Base-by-base conservation (phyloP, 495 filamentous ascomycete genomes). In the Tuber brumale region DNA sequence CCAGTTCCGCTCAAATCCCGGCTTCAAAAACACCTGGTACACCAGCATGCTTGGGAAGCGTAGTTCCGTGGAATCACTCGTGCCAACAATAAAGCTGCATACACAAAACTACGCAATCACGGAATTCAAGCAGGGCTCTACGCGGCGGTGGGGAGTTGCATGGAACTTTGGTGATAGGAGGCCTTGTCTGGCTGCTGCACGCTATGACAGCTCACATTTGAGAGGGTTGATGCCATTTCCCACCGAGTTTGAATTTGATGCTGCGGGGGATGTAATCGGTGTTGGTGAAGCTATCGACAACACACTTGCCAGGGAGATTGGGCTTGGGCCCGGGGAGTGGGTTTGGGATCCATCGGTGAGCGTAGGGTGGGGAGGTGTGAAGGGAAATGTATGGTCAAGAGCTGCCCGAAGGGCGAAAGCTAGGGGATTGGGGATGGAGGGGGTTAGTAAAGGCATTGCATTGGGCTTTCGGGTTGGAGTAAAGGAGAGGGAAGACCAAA, bases 11-110 rank as follows among this genome's bases (percentile, higher is more conserved):
- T 42, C 69, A 10, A 42, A 27, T 12, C n/a, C 10, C 3, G 35
- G 18, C 7, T 87, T 88, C 0, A 84, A 86, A 31, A 88, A 95
- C 14, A 89, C 89, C 71, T 98, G 95, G 95, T 97, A 94, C 82
- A 97, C 92, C 3, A 90, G 89, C 41, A 97, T 99, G 93, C 86
- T 97, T 0, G 95, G 95, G 0, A 96, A 95, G 78, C 85, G 92
- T 42, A 89, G 88, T 45, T 95, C 92, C 75, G 85, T 97, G 7
- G 86, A 89, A 4, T 75, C 84, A 0, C 83, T 98, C 0, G 84
- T 97, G 0, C 86, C 88, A 27, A 85, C 84, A 43, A 85, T 99
- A 0, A 88, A 86, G 45, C 85, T 85, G 14, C 86, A 85, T 0
- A 88, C 94, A 48, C 83, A 86, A 19, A 99, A 99, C 84, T 97